Evolutionary conservation across 1,284 basidiomycete species (phyloP), one percentile per base, ranked within the genome.

Genomic region (Pyrrhoderma noxium): DNA sequence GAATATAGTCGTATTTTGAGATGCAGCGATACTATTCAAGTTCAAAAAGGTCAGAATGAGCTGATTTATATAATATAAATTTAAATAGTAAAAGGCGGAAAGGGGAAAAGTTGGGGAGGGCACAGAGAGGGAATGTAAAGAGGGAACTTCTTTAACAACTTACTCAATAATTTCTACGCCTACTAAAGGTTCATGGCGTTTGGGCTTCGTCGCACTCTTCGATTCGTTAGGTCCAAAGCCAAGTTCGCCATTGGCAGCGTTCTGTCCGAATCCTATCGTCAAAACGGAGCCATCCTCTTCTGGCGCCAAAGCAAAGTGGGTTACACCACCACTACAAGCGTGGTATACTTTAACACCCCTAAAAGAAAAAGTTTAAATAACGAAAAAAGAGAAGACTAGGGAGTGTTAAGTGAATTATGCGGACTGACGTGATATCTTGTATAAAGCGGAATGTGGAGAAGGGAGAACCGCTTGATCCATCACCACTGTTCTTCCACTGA

Each of bases 401-500:
- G 27, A 44, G 27, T 31, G 37, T 22, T 43, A 42, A 45, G 27
- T 35, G 21, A 34, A 21, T 34, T 46, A 35, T 51, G 23, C 45
- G 18, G 2, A 64, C 76, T 16, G 55, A 85, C 85, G 83, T 80
- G 57, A 90, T 79, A 52, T 93, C 91, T 54, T 85, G 86, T 60
- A 93, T 82, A 60, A 75, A 79, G 46, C 87, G 79, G 71, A 93
- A 90, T 1, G 79, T 76, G 0, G 89, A 90, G 65, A 85, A 92
- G 0, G 89, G 89, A 31, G 87, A 84, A 11, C 88, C 88, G 9
- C 76, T 77, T 5, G 87, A 91, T 13, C 86, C 84, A 87, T 95
- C 93, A 13, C 93, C 94, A 1, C 88, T 89, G 53, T 83, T 86
- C 68, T 95, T 96, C 89, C 90, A 96, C 80, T 91, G 67, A 9